These are phyloP conservation scores for Exserohilum rostratum DNA, from an alignment of 2,329 filamentous ascomycete species.

Conservation along the genomic window DNA sequence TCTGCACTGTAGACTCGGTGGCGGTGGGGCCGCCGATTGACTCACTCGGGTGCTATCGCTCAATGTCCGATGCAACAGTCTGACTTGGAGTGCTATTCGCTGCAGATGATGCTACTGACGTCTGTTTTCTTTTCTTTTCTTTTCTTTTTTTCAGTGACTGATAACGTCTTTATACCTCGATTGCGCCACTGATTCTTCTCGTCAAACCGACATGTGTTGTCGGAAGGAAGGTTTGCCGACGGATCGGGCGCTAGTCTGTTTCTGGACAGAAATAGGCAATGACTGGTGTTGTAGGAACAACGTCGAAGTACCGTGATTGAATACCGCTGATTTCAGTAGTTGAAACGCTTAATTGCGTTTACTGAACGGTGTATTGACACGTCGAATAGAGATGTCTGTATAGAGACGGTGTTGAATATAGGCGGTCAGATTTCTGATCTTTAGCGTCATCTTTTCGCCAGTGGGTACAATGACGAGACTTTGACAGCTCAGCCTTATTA, in stretches of 20 bases:
- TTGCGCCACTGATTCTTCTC: not conserved
- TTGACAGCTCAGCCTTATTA: too few species aligned
- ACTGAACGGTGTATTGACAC: too few species aligned
- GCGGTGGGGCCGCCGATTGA: slow-evolving; percentile 14
- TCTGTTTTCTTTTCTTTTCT: not conserved
- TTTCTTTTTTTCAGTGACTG: too few species aligned
- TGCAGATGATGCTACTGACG: not conserved
- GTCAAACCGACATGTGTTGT: not conserved
- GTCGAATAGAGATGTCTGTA: too few species aligned
- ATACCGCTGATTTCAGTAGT: not conserved
- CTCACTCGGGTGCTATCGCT: slow-evolving; percentile 7
- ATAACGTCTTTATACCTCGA: not conserved
- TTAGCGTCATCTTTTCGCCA: too few species aligned
- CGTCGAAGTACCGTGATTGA: not conserved
- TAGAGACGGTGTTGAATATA: too few species aligned
- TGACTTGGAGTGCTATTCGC: not conserved
- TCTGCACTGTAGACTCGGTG: slow-evolving; percentile 5
- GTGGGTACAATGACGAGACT: too few species aligned
- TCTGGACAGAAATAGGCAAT: not conserved
- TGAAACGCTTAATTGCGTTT: too few species aligned
- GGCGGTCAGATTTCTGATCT: too few species aligned
- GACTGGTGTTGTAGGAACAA: not conserved
- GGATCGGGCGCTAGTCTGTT: not conserved
- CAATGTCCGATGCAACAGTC: not conserved
- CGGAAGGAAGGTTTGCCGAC: slow-evolving; percentile 5